Evolutionary conservation across 352 stramenopile genomes (phyloP).

Genomic region (Pythium biforme): DNA sequence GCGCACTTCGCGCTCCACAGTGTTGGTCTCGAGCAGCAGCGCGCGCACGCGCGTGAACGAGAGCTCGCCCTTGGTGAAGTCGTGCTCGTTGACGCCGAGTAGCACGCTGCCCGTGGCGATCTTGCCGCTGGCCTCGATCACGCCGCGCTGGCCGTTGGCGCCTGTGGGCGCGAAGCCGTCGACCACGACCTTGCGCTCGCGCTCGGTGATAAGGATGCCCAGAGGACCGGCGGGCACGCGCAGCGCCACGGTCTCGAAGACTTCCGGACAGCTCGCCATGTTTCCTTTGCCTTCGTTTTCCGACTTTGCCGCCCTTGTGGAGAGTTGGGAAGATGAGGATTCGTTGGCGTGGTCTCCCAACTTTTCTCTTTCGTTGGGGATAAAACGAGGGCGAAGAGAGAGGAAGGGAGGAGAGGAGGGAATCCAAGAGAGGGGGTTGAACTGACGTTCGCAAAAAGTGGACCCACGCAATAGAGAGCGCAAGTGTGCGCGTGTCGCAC

Average conservation of each 20-base stretch:
- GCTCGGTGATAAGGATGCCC: slow-evolving; percentile 76
- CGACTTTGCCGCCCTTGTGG: too few species aligned
- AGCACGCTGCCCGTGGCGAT: slow-evolving; percentile 44
- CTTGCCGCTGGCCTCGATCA: slow-evolving; percentile 28
- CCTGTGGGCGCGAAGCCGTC: slow-evolving; percentile 72
- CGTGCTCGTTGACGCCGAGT: slow-evolving; percentile 68
- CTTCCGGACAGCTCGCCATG: slow-evolving; percentile 17
- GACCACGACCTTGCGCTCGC: slow-evolving; percentile 50
- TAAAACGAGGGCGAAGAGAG: too few species aligned
- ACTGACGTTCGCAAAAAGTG: slow-evolving; percentile 8
- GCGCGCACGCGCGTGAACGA: slow-evolving; percentile 73
- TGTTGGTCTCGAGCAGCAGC: slow-evolving; percentile 65
- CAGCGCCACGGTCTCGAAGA: slow-evolving; percentile 52
- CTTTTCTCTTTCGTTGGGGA: slow-evolving; percentile 6
- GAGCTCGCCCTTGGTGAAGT: slow-evolving; percentile 49
- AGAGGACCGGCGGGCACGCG: slow-evolving; percentile 63
- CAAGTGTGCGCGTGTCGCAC: slow-evolving; percentile 24
- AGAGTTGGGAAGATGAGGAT: not conserved
- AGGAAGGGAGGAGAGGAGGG: not conserved
- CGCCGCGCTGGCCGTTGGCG: slow-evolving; percentile 38
- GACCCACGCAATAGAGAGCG: slow-evolving; percentile 2
- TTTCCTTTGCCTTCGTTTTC: slow-evolving; percentile 2
- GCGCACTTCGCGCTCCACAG: slow-evolving; percentile 50
- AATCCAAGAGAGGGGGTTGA: slow-evolving; percentile 4
- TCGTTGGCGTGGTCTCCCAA: not conserved